phyloP scores from a whole-genome alignment of 176 grass and related monocot genomes.

The Avena atlantica region DNA sequence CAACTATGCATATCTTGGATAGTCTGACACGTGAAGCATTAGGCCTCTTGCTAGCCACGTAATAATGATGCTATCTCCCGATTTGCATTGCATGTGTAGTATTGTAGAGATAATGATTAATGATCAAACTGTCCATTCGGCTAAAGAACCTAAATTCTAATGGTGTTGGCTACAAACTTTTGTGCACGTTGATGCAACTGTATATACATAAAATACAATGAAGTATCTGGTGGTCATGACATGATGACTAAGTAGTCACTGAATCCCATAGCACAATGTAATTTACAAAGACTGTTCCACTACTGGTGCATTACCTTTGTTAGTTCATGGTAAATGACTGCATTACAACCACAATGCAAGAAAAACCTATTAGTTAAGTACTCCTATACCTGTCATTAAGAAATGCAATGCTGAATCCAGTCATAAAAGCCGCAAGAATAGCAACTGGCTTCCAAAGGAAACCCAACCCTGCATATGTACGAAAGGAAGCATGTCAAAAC shows the following conservation, averaged over 20 bases:
- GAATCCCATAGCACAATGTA: not conserved
- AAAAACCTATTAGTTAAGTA: not conserved
- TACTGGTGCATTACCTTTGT: not conserved
- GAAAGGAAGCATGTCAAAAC: constrained; percentile 38
- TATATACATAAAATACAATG: not conserved
- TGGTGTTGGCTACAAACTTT: not conserved
- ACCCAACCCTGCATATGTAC: constrained; percentile 61
- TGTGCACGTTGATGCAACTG: not conserved
- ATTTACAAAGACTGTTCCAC: not conserved
- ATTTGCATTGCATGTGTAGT: not conserved
- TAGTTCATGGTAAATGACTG: constrained; percentile 27
- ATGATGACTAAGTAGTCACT: not conserved
- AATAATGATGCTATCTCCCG: not conserved
- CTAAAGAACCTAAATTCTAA: not conserved
- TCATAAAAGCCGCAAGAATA: constrained; percentile 85
- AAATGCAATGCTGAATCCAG: constrained; percentile 80
- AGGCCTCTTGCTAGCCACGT: not conserved
- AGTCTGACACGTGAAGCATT: not conserved
- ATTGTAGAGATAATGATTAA: not conserved
- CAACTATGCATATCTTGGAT: not conserved
- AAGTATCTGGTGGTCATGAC: constrained; percentile 10
- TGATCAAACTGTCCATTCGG: not conserved
- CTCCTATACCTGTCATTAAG: constrained; percentile 84
- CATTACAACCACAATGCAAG: not conserved
- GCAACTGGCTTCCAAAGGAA: constrained; percentile 93